phyloP scores from a whole-genome alignment of 345 rosid species.

The Camelina hispida region DNA sequence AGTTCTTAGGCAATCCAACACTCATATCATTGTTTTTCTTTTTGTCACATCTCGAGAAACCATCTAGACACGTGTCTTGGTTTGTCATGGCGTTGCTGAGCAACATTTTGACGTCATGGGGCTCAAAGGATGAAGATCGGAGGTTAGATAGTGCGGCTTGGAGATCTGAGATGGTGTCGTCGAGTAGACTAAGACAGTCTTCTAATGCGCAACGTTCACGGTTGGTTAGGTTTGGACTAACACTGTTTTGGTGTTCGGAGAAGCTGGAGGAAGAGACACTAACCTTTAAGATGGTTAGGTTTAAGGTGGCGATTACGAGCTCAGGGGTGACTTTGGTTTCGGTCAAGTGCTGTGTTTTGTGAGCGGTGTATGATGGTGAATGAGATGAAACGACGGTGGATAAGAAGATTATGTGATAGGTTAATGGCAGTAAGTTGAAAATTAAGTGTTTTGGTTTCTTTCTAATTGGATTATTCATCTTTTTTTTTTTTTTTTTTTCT shows the following conservation, averaged over 20 bases:
- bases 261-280: conserved; percentile 54
- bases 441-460: not conserved
- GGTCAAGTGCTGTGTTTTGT: conserved; percentile 18
- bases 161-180: conserved; percentile 56
- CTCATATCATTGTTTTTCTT: conserved; percentile 38
- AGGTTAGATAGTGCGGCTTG: conserved; percentile 52
- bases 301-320: conserved; percentile 57
- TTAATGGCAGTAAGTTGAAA: not conserved
- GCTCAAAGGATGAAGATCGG: not conserved
- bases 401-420: conserved; percentile 6
- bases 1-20: conserved; percentile 39
- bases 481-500: conserved; percentile 27
- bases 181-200: conserved; percentile 76
- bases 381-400: conserved; percentile 19
- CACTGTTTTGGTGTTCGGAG: conserved; percentile 40
- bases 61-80: conserved; percentile 92
- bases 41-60: conserved; percentile 45
- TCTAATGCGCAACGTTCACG: conserved; percentile 53
- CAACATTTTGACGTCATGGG: conserved; percentile 53
- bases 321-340: conserved; percentile 44
- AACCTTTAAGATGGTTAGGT: conserved; percentile 56
- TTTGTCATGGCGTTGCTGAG: conserved; percentile 81
- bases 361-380: conserved; percentile 7
- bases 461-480: conserved; percentile 13
- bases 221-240: conserved; percentile 34